Base-by-base conservation (phyloP, 352 stramenopile genomes). In the Phytophthora ramorum region DNA sequence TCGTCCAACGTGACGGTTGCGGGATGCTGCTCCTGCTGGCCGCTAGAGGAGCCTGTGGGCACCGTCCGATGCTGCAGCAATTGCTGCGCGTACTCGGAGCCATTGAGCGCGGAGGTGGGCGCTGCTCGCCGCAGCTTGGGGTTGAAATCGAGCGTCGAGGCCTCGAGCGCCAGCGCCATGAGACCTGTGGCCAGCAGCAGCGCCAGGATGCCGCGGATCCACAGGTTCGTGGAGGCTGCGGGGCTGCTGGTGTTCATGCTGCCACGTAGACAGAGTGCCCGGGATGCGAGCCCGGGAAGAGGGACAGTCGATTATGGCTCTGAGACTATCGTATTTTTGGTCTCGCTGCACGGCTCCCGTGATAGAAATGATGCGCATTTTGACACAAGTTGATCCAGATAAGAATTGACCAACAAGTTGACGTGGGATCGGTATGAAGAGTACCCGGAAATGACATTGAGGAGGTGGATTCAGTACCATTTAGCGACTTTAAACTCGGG, bases 121-220 rank as follows among this genome's bases (percentile, higher is more conserved):
- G 66, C 46, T 51, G 70, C 62, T 13, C 59, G 62, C 37, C 71
- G 66, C 45, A 75, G 19, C n/a, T 57, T 65, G 16, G 55, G 60
- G n/a, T 63, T 41, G 45, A 71, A 79, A 40, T 76, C 71, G 37
- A 79, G 66, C 35, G 67, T 66, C 13, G 67, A 73, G 38, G 71
- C 66, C 35, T 79, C 71, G 4, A 79, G 54, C 24, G 24, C 41
- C 43, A 79, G 44, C 24, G 71, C 70, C 24, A 75, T 22, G n/a
- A 79, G 20, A 1, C 66, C 66, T 17, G 67, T 76, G 56, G 26
- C 53, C 50, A 79, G 32, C n/a, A 79, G 20, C 35, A 79, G 56
- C 58, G 58, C 57, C 22, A 73, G 62, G 19, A 79, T 60, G 16
- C 59, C 45, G 30, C 66, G 71, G 41, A 76, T 73, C 71, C 71